A percentile compares a stretch with the other conserved stretches of the same genome.
These are phyloP conservation scores for Eucommia ulmoides DNA, from an alignment of 257 asterid genomes.

Conservation along the genomic window DNA sequence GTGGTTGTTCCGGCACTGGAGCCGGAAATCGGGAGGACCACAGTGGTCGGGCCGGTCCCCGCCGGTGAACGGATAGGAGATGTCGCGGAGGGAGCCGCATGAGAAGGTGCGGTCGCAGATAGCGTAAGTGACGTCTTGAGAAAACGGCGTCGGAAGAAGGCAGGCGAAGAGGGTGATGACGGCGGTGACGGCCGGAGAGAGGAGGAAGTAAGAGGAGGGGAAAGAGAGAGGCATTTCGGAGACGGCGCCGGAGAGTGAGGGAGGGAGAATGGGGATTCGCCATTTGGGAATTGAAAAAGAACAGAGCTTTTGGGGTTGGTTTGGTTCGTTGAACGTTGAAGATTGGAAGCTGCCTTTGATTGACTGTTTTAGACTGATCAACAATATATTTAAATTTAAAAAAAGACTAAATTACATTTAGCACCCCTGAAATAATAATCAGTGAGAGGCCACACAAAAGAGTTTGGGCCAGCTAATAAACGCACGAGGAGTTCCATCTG, in stretches of 20 bases:
- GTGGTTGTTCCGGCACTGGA: slow-evolving; percentile 27
- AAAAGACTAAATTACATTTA: too few species aligned
- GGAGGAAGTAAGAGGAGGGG: slow-evolving; percentile 6
- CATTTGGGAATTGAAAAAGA: too few species aligned
- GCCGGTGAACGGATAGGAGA: slow-evolving; percentile 50
- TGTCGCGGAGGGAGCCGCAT: slow-evolving; percentile 29
- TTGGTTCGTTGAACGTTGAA: slow-evolving; percentile 8
- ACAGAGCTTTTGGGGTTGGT: neutral
- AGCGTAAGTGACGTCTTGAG: slow-evolving; percentile 17
- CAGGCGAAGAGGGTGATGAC: slow-evolving; percentile 8
- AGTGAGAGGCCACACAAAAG: too few species aligned
- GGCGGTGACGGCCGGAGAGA: neutral
- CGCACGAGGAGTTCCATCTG: too few species aligned
- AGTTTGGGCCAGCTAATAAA: too few species aligned
- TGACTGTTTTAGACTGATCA: too few species aligned
- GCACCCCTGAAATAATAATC: too few species aligned
- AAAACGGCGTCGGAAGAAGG: slow-evolving; percentile 14
- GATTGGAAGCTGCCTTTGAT: slow-evolving; percentile 14
- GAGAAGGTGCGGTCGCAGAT: slow-evolving; percentile 37
- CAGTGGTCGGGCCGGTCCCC: slow-evolving; percentile 49
- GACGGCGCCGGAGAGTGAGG: slow-evolving; percentile 5
- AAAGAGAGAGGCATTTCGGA: slow-evolving; percentile 12
- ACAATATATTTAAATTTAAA: too few species aligned
- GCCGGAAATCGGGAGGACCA: slow-evolving; percentile 40
- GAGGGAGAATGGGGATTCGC: too few species aligned